phyloP scores from a whole-genome alignment of 2,329 filamentous ascomycete genomes.

The Tolypocladium guangdongense region DNA sequence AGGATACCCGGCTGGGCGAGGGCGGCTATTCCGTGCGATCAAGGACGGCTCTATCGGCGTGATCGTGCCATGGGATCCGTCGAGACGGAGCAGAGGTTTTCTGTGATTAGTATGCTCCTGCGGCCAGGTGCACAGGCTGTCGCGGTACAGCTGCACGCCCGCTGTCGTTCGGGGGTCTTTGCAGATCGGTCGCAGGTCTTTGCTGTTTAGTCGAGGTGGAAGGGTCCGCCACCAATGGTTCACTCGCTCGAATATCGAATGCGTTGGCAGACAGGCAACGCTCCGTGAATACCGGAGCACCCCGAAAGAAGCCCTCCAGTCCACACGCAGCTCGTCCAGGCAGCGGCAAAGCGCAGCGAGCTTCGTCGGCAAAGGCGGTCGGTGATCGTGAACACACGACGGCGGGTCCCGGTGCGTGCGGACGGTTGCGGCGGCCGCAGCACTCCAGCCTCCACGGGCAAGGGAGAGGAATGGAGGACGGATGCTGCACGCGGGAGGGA shows the following conservation, averaged over 20 bases:
- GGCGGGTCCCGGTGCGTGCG: not conserved
- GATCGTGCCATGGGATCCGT: conserved; percentile 3
- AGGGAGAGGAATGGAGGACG: not conserved
- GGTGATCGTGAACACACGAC: not conserved
- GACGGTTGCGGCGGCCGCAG: not conserved
- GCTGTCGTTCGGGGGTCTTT: not conserved
- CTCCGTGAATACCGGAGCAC: not conserved
- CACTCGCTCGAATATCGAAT: not conserved
- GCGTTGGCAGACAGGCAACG: not conserved
- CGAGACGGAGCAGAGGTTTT: not conserved
- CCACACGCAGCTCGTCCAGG: not conserved
- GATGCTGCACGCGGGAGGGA: not conserved
- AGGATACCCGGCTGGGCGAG: not conserved
- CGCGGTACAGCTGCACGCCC: not conserved
- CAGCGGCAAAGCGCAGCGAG: not conserved
- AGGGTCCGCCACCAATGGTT: not conserved
- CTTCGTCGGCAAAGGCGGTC: not conserved
- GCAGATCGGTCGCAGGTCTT: not conserved
- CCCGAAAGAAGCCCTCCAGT: not conserved
- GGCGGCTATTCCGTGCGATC: not conserved
- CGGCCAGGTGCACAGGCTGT: not conserved
- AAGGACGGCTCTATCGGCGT: conserved; percentile 1
- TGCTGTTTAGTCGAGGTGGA: not conserved
- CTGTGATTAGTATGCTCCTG: too few species aligned
- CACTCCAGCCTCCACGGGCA: not conserved